Base-by-base conservation (phyloP, 2,329 filamentous ascomycete genomes). In the Fusarium kyushuense region DNA sequence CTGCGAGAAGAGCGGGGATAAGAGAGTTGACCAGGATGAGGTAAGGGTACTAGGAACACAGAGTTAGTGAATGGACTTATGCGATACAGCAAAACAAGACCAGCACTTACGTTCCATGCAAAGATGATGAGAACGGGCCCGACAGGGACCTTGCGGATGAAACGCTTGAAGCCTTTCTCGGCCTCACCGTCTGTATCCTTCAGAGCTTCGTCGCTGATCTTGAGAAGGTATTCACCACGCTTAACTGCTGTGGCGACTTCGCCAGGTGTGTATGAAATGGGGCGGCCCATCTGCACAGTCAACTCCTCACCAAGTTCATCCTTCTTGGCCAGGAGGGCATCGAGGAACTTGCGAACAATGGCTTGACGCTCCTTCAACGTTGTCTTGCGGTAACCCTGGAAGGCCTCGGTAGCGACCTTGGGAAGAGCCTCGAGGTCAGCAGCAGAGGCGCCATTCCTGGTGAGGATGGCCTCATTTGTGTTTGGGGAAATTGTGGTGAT, bases 251-350 rank as follows among this genome's bases (percentile, higher is more conserved):
- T 98, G 30, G 88, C 82, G 70, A 98, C 86, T 82, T 98, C 95
- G 71, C 89, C 93, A 46, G 86, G 89, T 0, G 92, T 92, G 78
- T 95, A 97, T 36, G 91, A 87, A 74, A 97, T 97, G 33, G 95
- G 95, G 21, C 95, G 87, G 41, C 95, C 95, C 94, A 98, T 98
- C 82, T 98, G 94, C 77, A 93, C 90, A 0, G 94, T 97, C 62
- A 98, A 82, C 78, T 97, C 94, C 71, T 88, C 86, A 8, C 91
- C 94, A 33, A 98, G 84, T 65, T 89, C 91, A 88, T 96, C 91
- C 78, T 94, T 87, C 77, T 89, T 90, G 49, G 89, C 86, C 17
- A 82, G 80, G 29, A 98, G 84, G 6, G 92, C 80, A 65, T 90
- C 86, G 43, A 98, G 82, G 2, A 94, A 94, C 74, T 91, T 92